Evolutionary conservation across 345 rosid species (phyloP), one percentile per base, ranked within the genome.

Genomic region (Ricinus communis): DNA sequence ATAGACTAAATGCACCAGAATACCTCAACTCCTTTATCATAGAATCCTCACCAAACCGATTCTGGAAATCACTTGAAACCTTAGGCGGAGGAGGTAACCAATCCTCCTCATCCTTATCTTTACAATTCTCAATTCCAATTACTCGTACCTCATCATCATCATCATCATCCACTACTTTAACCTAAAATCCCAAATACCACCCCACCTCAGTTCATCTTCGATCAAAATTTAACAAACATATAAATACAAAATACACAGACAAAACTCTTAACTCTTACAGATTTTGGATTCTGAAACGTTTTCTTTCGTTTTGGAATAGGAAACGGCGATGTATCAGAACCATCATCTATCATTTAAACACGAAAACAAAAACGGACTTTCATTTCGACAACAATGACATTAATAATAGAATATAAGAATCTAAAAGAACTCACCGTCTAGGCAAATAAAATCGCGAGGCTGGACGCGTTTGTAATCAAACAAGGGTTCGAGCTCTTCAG

Each of bases 391-490:
- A n/a, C n/a, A n/a, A n/a, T n/a, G n/a, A n/a, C n/a, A n/a, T n/a
- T n/a, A 33, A 33, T 6, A 33, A 6, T 12, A 63, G 52, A 33
- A 68, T 53, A 14, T 5, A 16, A 52, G 65, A 65, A 43, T 43
- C 8, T 43, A 43, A 43, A 65, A 11, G 8, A 43, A 67, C 56
- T 10, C 33, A 85, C 90, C 93, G 24, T 87, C 93, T 30, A 88
- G 58, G 69, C 36, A 68, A 53, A 85, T 66, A 63, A 88, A 40
- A 75, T 76, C 70, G 47, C 38, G 3, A 0, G 89, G 97, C 82
- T 88, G 91, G 67, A 91, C 97, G 19, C 97, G 91, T 56, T 36
- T 74, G 74, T 91, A 91, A 77, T 88, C 89, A 72, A 91, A 91
- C 70, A 91, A 80, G 16, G 91, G 88, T 55, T 88, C 93, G n/a